Conservation (phyloP, 306 rosid species). For the Lathyrus oleraceus region DNA sequence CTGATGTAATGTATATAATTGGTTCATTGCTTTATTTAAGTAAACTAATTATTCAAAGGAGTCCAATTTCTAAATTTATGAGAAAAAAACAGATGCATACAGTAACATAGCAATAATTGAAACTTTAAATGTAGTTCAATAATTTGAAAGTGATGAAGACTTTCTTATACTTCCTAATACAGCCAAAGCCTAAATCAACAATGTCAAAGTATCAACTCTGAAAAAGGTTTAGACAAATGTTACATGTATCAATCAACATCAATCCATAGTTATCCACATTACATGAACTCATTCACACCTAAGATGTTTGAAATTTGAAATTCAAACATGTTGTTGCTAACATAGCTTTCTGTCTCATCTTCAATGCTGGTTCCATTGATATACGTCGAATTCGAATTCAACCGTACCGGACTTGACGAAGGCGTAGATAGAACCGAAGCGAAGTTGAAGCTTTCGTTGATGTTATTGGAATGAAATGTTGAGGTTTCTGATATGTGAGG, state of each 20-base stretch:
- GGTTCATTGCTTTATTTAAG: background rate
- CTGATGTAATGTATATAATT: background rate
- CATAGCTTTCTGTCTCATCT: conserved; percentile 80
- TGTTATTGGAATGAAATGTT: conserved; percentile 42
- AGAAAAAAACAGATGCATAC: background rate
- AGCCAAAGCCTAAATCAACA: conserved; percentile 23
- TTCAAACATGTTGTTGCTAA: conserved; percentile 62
- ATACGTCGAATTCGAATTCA: conserved; percentile 65
- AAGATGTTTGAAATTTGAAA: conserved; percentile 53
- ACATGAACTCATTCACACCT: conserved; percentile 54
- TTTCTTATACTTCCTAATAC: conserved; percentile 32
- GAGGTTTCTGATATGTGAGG: conserved; percentile 43
- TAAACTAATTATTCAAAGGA: background rate
- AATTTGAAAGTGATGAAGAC: conserved; percentile 24
- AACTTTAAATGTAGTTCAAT: conserved; percentile 29
- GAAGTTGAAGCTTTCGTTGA: conserved; percentile 50
- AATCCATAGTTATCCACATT: conserved; percentile 26
- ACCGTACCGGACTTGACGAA: conserved; percentile 59
- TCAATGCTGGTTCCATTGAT: conserved; percentile 45
- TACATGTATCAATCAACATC: conserved; percentile 44
- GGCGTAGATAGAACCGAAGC: conserved; percentile 71
- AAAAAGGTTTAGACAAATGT: conserved; percentile 35
- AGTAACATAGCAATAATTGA: conserved; percentile 40
- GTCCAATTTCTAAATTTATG: background rate
- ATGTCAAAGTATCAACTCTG: conserved; percentile 30